Conservation (phyloP, 192 early-diverging fungal genomes). For the Gonapodya prolifera region DNA sequence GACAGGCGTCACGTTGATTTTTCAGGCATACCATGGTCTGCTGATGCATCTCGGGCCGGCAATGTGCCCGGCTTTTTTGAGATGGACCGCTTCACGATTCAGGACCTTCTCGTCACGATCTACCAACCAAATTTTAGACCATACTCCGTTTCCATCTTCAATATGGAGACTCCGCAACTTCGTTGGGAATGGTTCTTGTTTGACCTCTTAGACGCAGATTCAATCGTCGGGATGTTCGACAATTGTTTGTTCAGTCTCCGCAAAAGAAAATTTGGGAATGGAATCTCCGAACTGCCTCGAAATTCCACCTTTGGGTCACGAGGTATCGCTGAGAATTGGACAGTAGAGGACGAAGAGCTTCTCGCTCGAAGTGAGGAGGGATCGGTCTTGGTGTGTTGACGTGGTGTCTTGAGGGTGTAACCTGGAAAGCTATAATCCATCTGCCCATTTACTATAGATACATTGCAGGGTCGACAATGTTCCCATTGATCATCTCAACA, state of each 20-base stretch:
- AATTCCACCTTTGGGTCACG: not conserved
- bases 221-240: constrained; percentile 84
- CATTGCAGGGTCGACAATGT: constrained; percentile 80
- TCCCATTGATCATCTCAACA: constrained; percentile 81
- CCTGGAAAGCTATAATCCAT: no score
- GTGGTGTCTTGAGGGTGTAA: no score
- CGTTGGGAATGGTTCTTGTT: constrained; percentile 87
- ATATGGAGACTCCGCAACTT: constrained; percentile 65
- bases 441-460: no score
- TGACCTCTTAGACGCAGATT: constrained; percentile 76
- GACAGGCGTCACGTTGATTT: constrained; percentile 15
- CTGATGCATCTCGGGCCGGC: constrained; percentile 31
- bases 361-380: not conserved
- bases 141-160: constrained; percentile 74
- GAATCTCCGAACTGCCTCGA: not conserved
- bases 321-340: not conserved
- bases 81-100: constrained; percentile 62
- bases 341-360: not conserved
- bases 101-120: constrained; percentile 81
- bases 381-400: not conserved
- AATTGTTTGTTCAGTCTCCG: constrained; percentile 90
- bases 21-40: constrained; percentile 48
- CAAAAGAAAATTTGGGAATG: constrained; percentile 16
- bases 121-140: constrained; percentile 77
- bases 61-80: constrained; percentile 71